Conservation (phyloP, 192 early-diverging fungal genomes). For the Chytriomyces sp. region DNA sequence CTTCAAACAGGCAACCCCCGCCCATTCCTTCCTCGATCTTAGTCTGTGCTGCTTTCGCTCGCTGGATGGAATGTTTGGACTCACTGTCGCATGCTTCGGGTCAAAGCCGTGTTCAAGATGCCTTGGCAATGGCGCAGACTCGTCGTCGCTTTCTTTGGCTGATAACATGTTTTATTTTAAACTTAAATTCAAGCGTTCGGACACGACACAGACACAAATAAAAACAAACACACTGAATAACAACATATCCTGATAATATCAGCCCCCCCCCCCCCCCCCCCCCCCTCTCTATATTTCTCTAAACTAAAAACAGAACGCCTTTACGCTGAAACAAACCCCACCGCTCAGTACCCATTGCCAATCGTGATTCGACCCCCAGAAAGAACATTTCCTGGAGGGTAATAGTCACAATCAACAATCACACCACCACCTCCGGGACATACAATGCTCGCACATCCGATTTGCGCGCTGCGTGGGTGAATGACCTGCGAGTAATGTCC, state of each 20-base stretch:
- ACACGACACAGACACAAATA: too few species aligned
- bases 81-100: background rate
- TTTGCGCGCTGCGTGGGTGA: background rate
- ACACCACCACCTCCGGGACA: background rate
- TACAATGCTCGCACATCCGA: background rate
- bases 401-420: conserved; percentile 19
- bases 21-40: background rate
- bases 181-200: too few species aligned
- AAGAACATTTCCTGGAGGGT: conserved; percentile 1
- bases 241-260: too few species aligned
- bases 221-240: too few species aligned
- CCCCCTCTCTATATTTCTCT: too few species aligned
- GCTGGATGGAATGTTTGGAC: background rate
- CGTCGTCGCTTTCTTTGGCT: too few species aligned
- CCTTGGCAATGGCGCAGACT: background rate
- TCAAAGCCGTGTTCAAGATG: background rate
- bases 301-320: too few species aligned
- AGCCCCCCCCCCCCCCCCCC: too few species aligned
- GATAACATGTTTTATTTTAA: too few species aligned
- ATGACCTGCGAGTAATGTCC: conserved; percentile 28
- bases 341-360: conserved; percentile 18
- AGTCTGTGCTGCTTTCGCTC: too few species aligned
- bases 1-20: background rate
- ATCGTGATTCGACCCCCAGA: background rate
- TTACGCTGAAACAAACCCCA: background rate